Conservation (phyloP, 257 asterid genomes). For the Plectranthus barbatus region DNA sequence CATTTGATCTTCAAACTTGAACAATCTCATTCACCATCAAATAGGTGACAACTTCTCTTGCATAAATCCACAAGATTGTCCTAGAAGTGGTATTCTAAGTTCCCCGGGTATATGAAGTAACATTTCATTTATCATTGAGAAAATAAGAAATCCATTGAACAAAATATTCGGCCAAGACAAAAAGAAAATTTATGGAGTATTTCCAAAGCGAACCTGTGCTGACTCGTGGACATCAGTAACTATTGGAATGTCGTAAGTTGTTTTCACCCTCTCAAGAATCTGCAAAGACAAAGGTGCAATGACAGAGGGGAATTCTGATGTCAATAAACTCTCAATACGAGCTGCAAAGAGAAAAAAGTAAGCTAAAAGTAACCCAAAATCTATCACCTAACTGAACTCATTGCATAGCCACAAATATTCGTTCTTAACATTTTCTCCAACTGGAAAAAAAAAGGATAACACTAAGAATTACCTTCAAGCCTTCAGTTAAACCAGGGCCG, state of each 20-base stretch:
- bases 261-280: conserved; percentile 86
- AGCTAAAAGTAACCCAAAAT: not conserved
- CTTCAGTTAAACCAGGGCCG: conserved; percentile 76
- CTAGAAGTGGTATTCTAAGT: not conserved
- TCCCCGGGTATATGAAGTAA: not conserved
- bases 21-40: not conserved
- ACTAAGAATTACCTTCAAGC: conserved; percentile 50
- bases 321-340: not conserved
- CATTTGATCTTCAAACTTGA: not conserved
- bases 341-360: not conserved
- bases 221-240: conserved; percentile 81
- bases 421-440: not conserved
- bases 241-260: conserved; percentile 59
- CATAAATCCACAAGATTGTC: not conserved
- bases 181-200: not conserved
- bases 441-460: not conserved
- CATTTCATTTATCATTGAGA: not conserved
- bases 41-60: not conserved
- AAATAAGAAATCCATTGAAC: not conserved
- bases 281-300: conserved; percentile 15
- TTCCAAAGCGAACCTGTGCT: conserved; percentile 40
- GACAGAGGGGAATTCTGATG: not conserved
- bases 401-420: not conserved
- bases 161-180: not conserved
- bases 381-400: not conserved